These are phyloP conservation scores for Hordeum marinum DNA, from an alignment of 176 grass and related monocot species.

Conservation along the genomic window DNA sequence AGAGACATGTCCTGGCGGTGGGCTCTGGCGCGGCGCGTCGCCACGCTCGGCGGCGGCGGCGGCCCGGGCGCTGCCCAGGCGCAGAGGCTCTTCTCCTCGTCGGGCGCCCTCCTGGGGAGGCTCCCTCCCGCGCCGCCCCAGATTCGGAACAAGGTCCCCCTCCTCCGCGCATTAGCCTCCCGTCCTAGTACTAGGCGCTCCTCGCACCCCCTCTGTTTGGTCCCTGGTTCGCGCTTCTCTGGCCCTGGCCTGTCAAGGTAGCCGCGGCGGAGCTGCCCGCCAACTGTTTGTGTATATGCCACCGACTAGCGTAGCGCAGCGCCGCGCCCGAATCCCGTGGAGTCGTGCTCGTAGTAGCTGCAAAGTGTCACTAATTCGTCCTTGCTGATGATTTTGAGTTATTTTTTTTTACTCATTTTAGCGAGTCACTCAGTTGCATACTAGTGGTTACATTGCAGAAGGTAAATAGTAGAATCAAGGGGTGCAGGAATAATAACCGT, in stretches of 20 bases:
- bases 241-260: too few species aligned
- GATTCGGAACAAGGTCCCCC: constrained; percentile 45
- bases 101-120: constrained; percentile 9
- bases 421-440: not conserved
- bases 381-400: not conserved
- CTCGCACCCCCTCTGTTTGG: too few species aligned
- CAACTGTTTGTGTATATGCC: constrained; percentile 26
- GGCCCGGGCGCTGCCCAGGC: not conserved
- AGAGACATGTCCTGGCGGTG: constrained; percentile 36
- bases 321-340: not conserved
- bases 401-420: not conserved
- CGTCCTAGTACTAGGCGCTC: not conserved
- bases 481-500: not conserved
- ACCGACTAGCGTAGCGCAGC: not conserved
- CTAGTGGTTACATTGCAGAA: not conserved
- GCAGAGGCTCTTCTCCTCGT: constrained; percentile 27
- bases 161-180: not conserved
- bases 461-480: not conserved
- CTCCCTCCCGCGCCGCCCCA: not conserved
- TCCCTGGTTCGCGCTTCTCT: not conserved
- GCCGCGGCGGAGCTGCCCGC: not conserved
- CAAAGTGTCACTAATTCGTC: not conserved
- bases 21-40: constrained; percentile 37
- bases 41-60: not conserved
- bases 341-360: not conserved